A percentile compares a stretch with the other conserved stretches of the same genome.
These are phyloP conservation scores for Solanum ossicruentum DNA, from an alignment of 257 asterid genomes.

Conservation along the genomic window DNA sequence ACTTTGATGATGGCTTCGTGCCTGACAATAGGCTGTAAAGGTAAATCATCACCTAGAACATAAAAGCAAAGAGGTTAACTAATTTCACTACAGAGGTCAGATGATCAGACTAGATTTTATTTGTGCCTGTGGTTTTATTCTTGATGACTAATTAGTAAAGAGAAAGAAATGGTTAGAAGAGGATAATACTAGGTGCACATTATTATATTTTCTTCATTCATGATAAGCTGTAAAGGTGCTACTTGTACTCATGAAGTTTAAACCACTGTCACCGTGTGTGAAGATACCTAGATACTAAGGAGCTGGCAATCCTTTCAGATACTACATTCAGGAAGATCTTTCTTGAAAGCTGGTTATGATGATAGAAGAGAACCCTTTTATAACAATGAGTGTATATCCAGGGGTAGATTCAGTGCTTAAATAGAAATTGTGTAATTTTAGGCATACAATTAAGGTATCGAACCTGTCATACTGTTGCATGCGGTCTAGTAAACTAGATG, in stretches of 20 bases:
- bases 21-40: neutral
- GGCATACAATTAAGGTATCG: neutral
- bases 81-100: neutral
- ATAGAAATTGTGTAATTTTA: neutral
- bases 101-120: neutral
- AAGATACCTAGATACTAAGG: neutral
- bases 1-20: neutral
- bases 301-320: neutral
- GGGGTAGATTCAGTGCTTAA: neutral
- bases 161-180: neutral
- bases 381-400: neutral
- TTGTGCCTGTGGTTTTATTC: neutral
- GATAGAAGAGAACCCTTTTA: neutral
- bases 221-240: neutral
- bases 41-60: neutral
- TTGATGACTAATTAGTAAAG: neutral
- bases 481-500: neutral
- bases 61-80: neutral
- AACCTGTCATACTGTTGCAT: neutral
- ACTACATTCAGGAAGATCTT: neutral
- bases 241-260: neutral
- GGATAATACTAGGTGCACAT: neutral
- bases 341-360: neutral
- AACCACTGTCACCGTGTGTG: neutral
- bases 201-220: neutral